A percentile compares a stretch with the other conserved stretches of the same genome.
Evolutionary conservation across 2,329 filamentous ascomycete genomes (phyloP).

Genomic region (Alternaria solani): DNA sequence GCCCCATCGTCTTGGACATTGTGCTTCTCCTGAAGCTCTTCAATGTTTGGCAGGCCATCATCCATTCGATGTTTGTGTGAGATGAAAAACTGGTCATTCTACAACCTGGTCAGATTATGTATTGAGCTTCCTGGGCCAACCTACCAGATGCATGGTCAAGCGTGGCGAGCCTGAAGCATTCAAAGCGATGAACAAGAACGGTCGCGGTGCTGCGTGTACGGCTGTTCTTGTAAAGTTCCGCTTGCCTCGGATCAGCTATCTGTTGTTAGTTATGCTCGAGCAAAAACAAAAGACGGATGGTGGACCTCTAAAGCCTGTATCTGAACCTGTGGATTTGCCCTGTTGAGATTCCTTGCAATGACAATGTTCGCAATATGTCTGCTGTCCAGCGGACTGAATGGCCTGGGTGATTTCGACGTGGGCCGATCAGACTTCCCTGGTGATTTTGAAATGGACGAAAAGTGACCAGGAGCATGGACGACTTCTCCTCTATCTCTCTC

Average conservation of each 20-base stretch:
- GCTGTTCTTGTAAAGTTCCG: conserved; percentile 79
- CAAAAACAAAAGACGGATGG: not conserved
- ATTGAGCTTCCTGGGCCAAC: conserved; percentile 29
- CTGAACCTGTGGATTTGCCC: conserved; percentile 77
- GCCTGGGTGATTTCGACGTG: conserved; percentile 41
- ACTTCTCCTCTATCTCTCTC: conserved; percentile 26
- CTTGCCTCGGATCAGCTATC: conserved; percentile 78
- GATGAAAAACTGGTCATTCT: conserved; percentile 87
- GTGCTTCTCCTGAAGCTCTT: conserved; percentile 59
- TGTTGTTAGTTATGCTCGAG: conserved; percentile 1
- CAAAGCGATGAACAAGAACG: conserved; percentile 83
- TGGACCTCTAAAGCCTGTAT: conserved; percentile 73
- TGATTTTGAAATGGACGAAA: conserved; percentile 28
- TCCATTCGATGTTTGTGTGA: conserved; percentile 81
- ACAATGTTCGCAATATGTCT: conserved; percentile 79
- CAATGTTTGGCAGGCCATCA: conserved; percentile 78
- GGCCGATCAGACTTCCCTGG: conserved; percentile 20
- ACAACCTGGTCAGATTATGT: conserved; percentile 58
- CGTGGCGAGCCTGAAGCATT: conserved; percentile 55
- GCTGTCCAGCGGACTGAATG: conserved; percentile 54
- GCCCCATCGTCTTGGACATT: conserved; percentile 36
- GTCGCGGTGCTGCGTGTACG: conserved; percentile 75
- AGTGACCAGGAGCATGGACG: conserved; percentile 16
- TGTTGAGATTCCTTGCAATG: conserved; percentile 80
- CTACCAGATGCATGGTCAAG: conserved; percentile 55